phyloP scores from a whole-genome alignment of 176 grass and related monocot species.

The Oryza glumipatula region DNA sequence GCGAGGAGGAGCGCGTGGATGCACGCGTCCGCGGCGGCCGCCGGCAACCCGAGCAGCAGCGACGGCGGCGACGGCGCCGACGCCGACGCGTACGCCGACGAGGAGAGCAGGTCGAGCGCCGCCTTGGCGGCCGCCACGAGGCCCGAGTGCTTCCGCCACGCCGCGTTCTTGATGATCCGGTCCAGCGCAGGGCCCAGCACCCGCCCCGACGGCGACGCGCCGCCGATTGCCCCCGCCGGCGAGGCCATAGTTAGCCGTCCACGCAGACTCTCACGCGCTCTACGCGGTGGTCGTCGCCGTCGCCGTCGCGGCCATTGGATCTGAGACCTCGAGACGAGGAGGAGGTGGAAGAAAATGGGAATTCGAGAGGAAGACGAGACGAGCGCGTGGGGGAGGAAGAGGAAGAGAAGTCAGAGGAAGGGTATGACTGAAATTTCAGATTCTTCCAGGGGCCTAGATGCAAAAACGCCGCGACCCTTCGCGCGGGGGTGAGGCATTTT shows the following conservation, averaged over 20 bases:
- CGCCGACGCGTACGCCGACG: conserved; percentile 34
- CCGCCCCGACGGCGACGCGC: conserved; percentile 67
- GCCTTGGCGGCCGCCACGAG: conserved; percentile 80
- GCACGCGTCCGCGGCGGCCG: conserved; percentile 31
- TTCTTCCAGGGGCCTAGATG: background rate
- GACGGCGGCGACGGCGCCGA: conserved; percentile 34
- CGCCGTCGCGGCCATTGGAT: conserved; percentile 49
- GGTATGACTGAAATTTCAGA: conserved; percentile 37
- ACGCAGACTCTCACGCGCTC: background rate
- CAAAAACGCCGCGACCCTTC: background rate
- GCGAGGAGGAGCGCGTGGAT: conserved; percentile 63
- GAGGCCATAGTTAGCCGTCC: conserved; percentile 34
- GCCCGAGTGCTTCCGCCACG: conserved; percentile 81
- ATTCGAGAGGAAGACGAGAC: conserved; percentile 34
- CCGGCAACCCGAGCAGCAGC: conserved; percentile 55
- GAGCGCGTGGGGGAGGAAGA: conserved; percentile 38
- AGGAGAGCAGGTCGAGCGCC: conserved; percentile 71
- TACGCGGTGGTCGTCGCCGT: background rate
- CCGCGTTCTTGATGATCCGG: conserved; percentile 92
- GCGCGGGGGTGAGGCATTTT: background rate
- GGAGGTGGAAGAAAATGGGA: conserved; percentile 27
- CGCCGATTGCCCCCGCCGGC: conserved; percentile 54
- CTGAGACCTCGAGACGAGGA: conserved; percentile 15
- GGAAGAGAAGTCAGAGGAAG: conserved; percentile 25
- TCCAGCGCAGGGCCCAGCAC: conserved; percentile 85